Base-by-base conservation (phyloP, 495 filamentous ascomycete species). In the Daldinia caldariorum region DNA sequence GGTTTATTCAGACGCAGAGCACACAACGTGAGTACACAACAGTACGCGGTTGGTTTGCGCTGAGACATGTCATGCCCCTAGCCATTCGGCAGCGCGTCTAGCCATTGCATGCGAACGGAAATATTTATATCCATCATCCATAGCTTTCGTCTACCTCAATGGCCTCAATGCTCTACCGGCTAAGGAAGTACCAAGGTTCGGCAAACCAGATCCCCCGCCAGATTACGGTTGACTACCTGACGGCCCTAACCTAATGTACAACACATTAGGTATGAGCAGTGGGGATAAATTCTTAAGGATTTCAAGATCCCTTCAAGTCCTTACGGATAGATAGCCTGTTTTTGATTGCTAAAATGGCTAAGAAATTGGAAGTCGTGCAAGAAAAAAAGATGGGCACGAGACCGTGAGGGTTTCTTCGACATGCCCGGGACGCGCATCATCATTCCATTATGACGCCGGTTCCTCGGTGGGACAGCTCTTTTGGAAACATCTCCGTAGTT, bases 361-460 rank as follows among this genome's bases (percentile, higher is more conserved):
- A 35, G 5, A 26, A 26, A 10, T 3, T 35, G 34, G 34, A 35
- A 7, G 6, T 35, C 34, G 6, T 35, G 34, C 34, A 35, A 35
- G 6, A 10, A 10, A 26, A 26, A 26, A 26, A 26, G 26, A 26
- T 26, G 26, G 26, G 3, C 26, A 26, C 26, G 34, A 35, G 34
- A 10, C 6, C 34, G 34, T 35, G 34, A 5, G 34, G 34, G 34
- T 10, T 26, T 26, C 26, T 26, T 10, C 34, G 34, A 35, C 0
- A 35, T 35, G 2, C 34, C 34, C 9, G 34, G 34, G 34, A 7
- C 34, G 9, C 34, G 9, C 34, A 35, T 35, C 34, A 35, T 72
- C 14, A 56, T 68, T 68, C 70, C 64, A 72, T 65, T 68, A 72
- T 72, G 70, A 72, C 70, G 65, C 56, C 34, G 29, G 43, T 3